phyloP scores from a whole-genome alignment of 2,329 filamentous ascomycete genomes.

The Xylariales sp. region DNA sequence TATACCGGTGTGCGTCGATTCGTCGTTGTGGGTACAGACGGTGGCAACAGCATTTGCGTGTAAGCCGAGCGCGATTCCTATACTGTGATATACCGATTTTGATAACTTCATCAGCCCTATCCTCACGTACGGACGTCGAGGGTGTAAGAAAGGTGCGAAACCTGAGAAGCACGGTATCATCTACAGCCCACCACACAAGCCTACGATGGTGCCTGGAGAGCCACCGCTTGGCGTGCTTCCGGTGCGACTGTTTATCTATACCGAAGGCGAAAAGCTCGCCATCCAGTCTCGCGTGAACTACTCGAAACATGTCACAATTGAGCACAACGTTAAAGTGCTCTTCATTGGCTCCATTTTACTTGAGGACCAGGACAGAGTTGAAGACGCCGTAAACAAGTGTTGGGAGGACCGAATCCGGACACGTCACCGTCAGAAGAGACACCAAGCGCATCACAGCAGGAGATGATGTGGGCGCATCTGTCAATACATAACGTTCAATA shows the following conservation, averaged over 20 bases:
- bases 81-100: background rate
- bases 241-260: conserved; percentile 38
- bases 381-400: conserved; percentile 42
- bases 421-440: background rate
- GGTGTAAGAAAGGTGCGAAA: conserved; percentile 51
- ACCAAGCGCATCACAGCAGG: background rate
- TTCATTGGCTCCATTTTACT: conserved; percentile 47
- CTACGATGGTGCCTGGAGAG: conserved; percentile 34
- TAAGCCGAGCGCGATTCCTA: conserved; percentile 29
- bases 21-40: conserved; percentile 46
- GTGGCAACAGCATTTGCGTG: conserved; percentile 53
- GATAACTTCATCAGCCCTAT: conserved; percentile 39
- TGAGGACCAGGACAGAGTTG: conserved; percentile 36
- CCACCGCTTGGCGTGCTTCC: conserved; percentile 43
- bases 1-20: conserved; percentile 50
- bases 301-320: conserved; percentile 49
- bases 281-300: conserved; percentile 54
- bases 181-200: conserved; percentile 30
- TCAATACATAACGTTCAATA: no score
- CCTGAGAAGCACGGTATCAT: conserved; percentile 50
- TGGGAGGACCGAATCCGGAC: conserved; percentile 27
- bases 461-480: no score
- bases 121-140: conserved; percentile 48
- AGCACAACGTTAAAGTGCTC: conserved; percentile 54
- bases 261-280: conserved; percentile 39